Percentiles rank a stretch among this genome's conserved stretches.
Conservation (phyloP, 2,329 filamentous ascomycete species). For the Dothiorella sarmentorum region DNA sequence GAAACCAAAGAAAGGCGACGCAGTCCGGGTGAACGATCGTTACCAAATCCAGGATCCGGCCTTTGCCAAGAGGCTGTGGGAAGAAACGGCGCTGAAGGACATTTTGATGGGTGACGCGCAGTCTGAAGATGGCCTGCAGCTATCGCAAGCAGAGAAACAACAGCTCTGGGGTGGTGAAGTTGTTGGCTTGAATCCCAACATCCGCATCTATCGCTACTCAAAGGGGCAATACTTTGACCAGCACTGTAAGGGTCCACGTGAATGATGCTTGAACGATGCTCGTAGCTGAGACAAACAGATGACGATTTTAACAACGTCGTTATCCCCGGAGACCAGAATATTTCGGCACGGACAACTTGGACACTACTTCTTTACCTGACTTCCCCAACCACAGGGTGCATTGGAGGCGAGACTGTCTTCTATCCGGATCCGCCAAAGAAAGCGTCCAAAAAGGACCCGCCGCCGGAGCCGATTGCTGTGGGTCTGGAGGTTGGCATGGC, state of each 20-base stretch:
- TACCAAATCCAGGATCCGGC: slow-evolving; percentile 73
- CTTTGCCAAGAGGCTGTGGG: slow-evolving; percentile 77
- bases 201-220: slow-evolving; percentile 82
- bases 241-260: slow-evolving; percentile 68
- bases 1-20: slow-evolving; percentile 74
- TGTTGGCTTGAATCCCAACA: slow-evolving; percentile 82
- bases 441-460: slow-evolving; percentile 38
- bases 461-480: slow-evolving; percentile 64
- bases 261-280: too few relatives aligned
- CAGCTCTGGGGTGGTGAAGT: slow-evolving; percentile 73
- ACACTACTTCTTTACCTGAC: slow-evolving; percentile 86
- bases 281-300: slow-evolving; percentile 52
- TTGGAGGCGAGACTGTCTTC: slow-evolving; percentile 88
- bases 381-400: slow-evolving; percentile 67
- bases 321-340: slow-evolving; percentile 41
- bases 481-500: slow-evolving; percentile 79
- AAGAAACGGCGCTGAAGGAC: slow-evolving; percentile 68
- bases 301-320: slow-evolving; percentile 78
- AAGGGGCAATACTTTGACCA: slow-evolving; percentile 88
- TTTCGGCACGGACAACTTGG: slow-evolving; percentile 75
- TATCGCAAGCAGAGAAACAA: slow-evolving; percentile 31
- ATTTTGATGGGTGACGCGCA: slow-evolving; percentile 41
- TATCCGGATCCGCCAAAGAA: slow-evolving; percentile 64
- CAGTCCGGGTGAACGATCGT: slow-evolving; percentile 82
- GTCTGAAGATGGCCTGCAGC: slow-evolving; percentile 27